Base-by-base conservation (phyloP, 495 filamentous ascomycete species). In the Penicillium fimorum region DNA sequence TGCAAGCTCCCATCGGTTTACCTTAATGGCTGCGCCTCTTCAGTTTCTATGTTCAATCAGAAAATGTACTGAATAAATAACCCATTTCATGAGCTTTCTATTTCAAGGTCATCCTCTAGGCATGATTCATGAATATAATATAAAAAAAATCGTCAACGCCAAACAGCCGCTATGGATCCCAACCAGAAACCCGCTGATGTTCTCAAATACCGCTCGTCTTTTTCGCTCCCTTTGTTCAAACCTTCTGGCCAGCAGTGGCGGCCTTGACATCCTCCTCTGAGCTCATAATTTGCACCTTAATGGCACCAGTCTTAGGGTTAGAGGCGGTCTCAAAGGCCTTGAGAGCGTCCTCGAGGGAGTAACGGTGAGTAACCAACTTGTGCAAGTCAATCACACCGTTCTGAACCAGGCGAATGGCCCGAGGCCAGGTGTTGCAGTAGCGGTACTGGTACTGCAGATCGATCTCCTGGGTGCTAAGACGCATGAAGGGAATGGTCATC, bases 371-470 rank as follows among this genome's bases (percentile, higher is more conserved):
- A 22, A 96, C 89, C 46, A 97, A 77, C 72, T 82, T 86, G 65
- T 79, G 78, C 66, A 96, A 74, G 63, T 95, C 83, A 64, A 96
- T 80, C 24, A 96, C 80, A 11, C 89, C 89, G 64, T 86, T 89
- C 76, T 88, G 83, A 17, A 96, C 82, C 47, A 97, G 77, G 47
- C 92, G 84, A 57, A 97, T 96, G 42, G 93, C 93, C 49, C 88
- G 80, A 46, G 93, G 93, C 93, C 93, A 97, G 45, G 89, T 96
- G 77, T 96, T 97, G 76, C 79, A 81, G 77, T 96, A 96, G 51
- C 93, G 84, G 76, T 97, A 96, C 79, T 96, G 93, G 75, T 96
- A 95, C 76, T 92, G 88, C 53, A 97, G 74, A 70, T 96, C 93
- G 63, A 97, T 86, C 76, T 97, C 93, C 64, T 90, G 82, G 13